Evolutionary conservation across 768 basidiomycete species (phyloP), one percentile per base, ranked within the genome.

Genomic region (Sporobolomyces pararoseus): DNA sequence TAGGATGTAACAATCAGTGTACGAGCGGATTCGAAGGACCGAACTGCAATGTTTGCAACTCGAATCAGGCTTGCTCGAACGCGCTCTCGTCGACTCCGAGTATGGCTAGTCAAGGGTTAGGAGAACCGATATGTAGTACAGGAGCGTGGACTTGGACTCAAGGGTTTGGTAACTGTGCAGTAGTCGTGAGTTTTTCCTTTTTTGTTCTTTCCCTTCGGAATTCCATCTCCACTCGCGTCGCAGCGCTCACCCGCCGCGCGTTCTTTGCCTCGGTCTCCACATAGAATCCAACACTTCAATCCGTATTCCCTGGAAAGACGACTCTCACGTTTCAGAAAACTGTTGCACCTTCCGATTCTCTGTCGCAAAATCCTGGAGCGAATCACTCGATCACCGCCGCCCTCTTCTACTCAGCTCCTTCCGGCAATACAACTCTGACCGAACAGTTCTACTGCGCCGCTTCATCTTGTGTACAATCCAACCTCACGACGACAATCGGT

Each of bases 391-490:
- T 86, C 71, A 47, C 50, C 65, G 65, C 73, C 34, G 63, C 59
- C 60, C 58, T 73, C 44, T 55, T 55, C 44, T 65, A 65, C 69
- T 10, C 79, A 47, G 42, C 74, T 2, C 7, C 61, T 16, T 59
- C 39, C 53, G 59, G 62, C 13, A 63, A 67, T 32, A 68, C 75
- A 17, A 82, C 82, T n/a, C 87, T 89, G 14, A 85, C 87, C 37
- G 90, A 93, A 77, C 91, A 96, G 76, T 97, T 97, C 80, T 89
- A 85, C 78, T 97, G 94, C 78, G 69, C 80, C 14, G 90, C 91
- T 0, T 81, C 85, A 71, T 81, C 83, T 9, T 96, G 94, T 80
- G 80, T 78, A 0, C 91, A 95, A 79, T 80, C 81, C 21, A 78
- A 85, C 27, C 78, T 80, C 13, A 70, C 68, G 4, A 46, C 63